phyloP scores from a whole-genome alignment of 345 rosid genomes.

The Heritiera littoralis region DNA sequence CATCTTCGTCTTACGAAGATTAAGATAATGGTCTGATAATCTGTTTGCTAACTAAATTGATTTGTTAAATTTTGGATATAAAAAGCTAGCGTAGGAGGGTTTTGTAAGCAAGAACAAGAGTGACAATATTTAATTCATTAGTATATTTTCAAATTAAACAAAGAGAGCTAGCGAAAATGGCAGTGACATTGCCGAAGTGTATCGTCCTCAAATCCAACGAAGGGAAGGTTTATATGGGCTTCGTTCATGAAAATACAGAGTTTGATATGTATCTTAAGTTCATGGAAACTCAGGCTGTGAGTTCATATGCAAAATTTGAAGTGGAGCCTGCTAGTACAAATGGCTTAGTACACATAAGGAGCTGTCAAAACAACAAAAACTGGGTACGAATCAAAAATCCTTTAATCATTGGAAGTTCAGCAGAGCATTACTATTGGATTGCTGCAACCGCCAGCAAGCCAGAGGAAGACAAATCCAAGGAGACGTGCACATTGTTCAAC shows the following conservation, averaged over 20 bases:
- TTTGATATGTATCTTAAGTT: background rate
- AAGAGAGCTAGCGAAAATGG: too few species aligned
- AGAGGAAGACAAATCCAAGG: background rate
- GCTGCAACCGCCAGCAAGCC: background rate
- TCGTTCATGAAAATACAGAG: background rate
- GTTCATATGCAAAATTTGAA: background rate
- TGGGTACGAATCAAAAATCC: background rate
- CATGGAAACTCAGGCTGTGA: background rate
- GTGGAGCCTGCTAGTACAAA: background rate
- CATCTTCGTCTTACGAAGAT: too few species aligned
- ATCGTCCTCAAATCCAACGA: background rate
- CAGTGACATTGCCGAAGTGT: too few species aligned
- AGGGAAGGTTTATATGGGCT: background rate
- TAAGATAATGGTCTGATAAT: too few species aligned
- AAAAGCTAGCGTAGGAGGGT: too few species aligned
- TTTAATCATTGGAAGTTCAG: background rate
- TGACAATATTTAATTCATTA: too few species aligned
- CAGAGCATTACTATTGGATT: background rate
- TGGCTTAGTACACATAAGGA: background rate
- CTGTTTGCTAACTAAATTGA: too few species aligned
- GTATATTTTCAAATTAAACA: too few species aligned
- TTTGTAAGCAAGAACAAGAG: too few species aligned
- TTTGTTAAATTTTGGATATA: too few species aligned
- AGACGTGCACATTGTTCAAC: background rate
- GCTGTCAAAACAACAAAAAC: background rate